Percentiles rank a stretch among this genome's conserved stretches.
phyloP scores from a whole-genome alignment of 441 rosid genomes.

The Breynia disticha region DNA sequence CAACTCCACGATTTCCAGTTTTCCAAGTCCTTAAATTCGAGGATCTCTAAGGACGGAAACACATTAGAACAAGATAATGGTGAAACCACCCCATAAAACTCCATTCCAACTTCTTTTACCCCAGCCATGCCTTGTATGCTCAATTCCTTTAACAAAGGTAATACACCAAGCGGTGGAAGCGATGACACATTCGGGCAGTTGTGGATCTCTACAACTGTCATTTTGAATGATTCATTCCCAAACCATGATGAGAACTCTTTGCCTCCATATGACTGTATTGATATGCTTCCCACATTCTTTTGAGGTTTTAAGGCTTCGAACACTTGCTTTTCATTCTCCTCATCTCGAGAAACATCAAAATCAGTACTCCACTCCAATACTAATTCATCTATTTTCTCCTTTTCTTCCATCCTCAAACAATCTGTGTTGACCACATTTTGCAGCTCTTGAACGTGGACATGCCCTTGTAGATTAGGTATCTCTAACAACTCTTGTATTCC shows the following conservation, averaged over 20 bases:
- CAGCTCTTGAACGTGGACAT: no score
- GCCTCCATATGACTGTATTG: neutral
- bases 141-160: neutral
- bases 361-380: conserved; percentile 1
- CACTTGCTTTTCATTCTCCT: neutral
- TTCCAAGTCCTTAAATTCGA: neutral
- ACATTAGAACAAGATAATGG: neutral
- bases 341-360: neutral
- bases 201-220: neutral
- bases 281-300: neutral
- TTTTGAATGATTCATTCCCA: neutral
- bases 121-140: neutral
- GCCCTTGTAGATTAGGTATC: no score
- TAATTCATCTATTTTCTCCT: neutral
- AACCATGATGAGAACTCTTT: neutral
- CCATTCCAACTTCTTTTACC: neutral
- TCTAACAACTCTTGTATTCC: neutral
- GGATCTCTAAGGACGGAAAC: neutral
- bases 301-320: neutral
- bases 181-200: neutral
- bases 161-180: neutral
- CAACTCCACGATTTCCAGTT: neutral
- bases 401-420: neutral
- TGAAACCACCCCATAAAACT: neutral
- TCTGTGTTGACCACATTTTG: neutral